Evolutionary conservation across 495 filamentous ascomycete species (phyloP).

Genomic region (Neurospora sp.): DNA sequence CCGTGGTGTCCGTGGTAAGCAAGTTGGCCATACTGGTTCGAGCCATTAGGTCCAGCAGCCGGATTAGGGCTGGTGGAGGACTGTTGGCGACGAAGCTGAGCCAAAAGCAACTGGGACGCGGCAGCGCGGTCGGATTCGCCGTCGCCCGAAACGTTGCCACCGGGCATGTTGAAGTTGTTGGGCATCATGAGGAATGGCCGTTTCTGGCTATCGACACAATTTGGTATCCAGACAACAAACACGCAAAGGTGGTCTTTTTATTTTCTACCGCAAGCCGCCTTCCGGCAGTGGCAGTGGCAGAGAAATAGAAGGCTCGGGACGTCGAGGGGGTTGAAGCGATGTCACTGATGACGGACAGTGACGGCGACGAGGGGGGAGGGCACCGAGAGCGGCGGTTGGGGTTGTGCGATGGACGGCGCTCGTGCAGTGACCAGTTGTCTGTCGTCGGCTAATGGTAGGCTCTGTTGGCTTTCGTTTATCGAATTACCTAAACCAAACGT

Average conservation of each 20-base stretch:
- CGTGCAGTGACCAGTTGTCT: neutral
- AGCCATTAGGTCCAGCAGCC: constrained; percentile 5
- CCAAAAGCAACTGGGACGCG: constrained; percentile 24
- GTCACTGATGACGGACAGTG: neutral
- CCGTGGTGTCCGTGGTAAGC: constrained; percentile 19
- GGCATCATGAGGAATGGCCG: constrained; percentile 26
- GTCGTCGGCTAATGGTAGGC: neutral
- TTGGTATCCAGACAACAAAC: neutral
- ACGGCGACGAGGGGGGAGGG: neutral
- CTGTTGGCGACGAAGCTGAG: constrained; percentile 23
- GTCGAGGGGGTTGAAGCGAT: neutral
- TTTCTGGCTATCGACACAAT: neutral
- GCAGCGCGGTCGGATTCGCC: constrained; percentile 8
- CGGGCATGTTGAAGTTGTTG: constrained; percentile 29
- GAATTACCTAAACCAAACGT: neutral
- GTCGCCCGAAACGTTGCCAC: constrained; percentile 22
- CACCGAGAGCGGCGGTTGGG: neutral
- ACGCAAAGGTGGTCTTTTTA: neutral
- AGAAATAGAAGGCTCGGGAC: neutral
- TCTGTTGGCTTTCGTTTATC: neutral
- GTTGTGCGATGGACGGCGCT: neutral
- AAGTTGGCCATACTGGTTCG: constrained; percentile 17
- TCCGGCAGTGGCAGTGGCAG: neutral
- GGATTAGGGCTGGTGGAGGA: constrained; percentile 22
- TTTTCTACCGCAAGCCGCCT: neutral